Evolutionary conservation across 305 asterid genomes (phyloP), one percentile per base, ranked within the genome.

Genomic region (Andrographis paniculata): DNA sequence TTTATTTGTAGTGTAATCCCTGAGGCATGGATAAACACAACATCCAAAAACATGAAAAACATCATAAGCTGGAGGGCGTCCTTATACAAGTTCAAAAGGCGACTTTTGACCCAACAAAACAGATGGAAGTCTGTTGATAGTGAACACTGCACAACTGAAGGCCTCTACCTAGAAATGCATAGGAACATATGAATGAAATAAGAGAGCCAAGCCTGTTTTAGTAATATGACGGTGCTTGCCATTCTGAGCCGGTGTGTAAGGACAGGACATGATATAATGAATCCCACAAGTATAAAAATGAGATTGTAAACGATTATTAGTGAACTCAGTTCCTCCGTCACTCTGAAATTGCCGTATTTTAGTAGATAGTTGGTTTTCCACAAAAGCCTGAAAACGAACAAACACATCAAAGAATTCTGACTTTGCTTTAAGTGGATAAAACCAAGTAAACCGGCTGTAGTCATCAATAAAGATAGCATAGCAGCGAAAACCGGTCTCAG

Each of bases 221-320:
- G 48, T 42, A 6, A 42, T 17, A 17, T 42, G 48, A 10, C 48
- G 1, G 12, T 42, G 48, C 2, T 42, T 42, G 10, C 61, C 52
- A 35, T 55, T 55, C 17, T 55, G 61, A 14, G 42, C 9, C 2
- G 61, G 52, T 12, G 61, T 45, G 15, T 55, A 33, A 2, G 52
- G 61, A 31, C 52, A 55, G 2, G 53, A 55, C 9, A 55, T 14
- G 10, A 8, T 24, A 44, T 55, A 45, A 9, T 31, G 61, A 44
- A 55, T 44, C 11, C 53, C 53, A 19, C 7, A 30, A 6, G 9
- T 9, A 14, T 4, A 8, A 15, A 55, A 45, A 21, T 30, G 31
- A 6, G 33, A 9, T 6, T 15, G 21, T 13, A 55, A 9, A 3
- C 24, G 51, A 35, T 14, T 14, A 17, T 45, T 55, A 3, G 43